These are phyloP conservation scores for Flaveria sonorensis DNA, from an alignment of 129 eudicot genomes.

Conservation along the genomic window DNA sequence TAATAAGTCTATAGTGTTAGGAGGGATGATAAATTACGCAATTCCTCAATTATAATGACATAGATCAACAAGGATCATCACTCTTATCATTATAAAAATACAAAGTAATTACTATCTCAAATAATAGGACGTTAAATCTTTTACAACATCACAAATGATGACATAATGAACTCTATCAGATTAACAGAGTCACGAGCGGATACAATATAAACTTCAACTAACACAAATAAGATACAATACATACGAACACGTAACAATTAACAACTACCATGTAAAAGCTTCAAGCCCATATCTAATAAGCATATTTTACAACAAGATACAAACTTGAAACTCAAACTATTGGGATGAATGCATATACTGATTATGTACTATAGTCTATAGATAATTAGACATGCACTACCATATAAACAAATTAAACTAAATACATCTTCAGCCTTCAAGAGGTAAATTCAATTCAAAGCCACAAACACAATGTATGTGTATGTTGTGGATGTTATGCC, in stretches of 20 bases:
- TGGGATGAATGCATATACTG: neutral
- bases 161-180: neutral
- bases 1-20: neutral
- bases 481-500: neutral
- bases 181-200: neutral
- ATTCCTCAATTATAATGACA: neutral
- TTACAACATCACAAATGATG: neutral
- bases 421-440: neutral
- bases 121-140: neutral
- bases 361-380: neutral
- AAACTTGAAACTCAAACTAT: neutral
- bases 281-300: neutral
- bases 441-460: neutral
- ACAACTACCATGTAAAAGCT: neutral
- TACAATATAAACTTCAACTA: neutral
- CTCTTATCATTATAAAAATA: neutral
- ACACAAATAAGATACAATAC: neutral
- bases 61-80: neutral
- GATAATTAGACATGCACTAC: slow-evolving; percentile 1
- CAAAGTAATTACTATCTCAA: neutral
- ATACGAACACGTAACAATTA: neutral
- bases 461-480: neutral
- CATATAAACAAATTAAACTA: neutral
- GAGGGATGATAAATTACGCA: neutral
- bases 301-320: neutral